Percentiles rank a stretch among this genome's conserved stretches.
Conservation (phyloP, 768 basidiomycete species). For the Amanita thiersii region DNA sequence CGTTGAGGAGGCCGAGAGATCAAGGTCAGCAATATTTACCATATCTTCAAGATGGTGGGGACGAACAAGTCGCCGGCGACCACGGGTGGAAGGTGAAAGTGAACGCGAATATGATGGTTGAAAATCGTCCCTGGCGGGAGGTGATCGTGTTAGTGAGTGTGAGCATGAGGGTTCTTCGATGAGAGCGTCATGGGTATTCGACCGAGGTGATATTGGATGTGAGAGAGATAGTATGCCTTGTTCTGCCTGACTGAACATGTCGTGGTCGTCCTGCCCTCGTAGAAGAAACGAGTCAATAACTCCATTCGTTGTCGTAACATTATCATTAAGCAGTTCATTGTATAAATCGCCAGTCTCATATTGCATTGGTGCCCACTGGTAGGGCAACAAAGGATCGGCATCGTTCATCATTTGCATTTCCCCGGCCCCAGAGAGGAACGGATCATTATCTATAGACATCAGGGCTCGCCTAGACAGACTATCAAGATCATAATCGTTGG, state of each 20-base stretch:
- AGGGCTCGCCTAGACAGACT: slow-evolving; percentile 5
- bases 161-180: no score
- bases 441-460: slow-evolving; percentile 5
- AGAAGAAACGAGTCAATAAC: no score
- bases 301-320: neutral
- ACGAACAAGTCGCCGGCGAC: neutral
- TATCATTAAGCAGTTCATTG: neutral
- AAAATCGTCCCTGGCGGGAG: no score
- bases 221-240: neutral
- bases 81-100: neutral
- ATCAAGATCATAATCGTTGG: slow-evolving; percentile 1
- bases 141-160: neutral
- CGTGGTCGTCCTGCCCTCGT: no score
- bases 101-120: no score
- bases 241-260: neutral
- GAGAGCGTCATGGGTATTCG: neutral
- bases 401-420: neutral
- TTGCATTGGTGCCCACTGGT: no score
- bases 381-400: slow-evolving; percentile 1
- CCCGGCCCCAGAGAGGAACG: slow-evolving; percentile 4
- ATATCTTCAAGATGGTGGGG: slow-evolving; percentile 10
- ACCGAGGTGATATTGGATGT: neutral
- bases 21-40: slow-evolving; percentile 11
- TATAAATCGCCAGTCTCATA: neutral
- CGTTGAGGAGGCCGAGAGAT: slow-evolving; percentile 1